These are phyloP conservation scores for Bruguiera gymnorhiza DNA, from an alignment of 345 rosid species.

Conservation along the genomic window DNA sequence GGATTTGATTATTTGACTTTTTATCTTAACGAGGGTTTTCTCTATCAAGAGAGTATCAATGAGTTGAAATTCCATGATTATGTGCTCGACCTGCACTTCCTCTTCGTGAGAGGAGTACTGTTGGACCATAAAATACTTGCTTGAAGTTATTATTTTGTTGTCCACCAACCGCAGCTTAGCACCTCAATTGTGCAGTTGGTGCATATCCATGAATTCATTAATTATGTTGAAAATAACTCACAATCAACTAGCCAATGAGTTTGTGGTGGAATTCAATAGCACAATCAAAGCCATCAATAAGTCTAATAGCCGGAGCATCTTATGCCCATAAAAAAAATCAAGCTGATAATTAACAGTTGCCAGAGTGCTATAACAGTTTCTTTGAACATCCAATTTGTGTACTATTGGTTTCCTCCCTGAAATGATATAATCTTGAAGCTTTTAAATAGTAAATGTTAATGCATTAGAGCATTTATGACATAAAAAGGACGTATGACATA, in stretches of 20 bases:
- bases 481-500: too few relatives aligned
- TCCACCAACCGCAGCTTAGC: not conserved
- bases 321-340: too few relatives aligned
- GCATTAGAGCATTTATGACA: too few relatives aligned
- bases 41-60: not conserved
- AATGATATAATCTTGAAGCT: too few relatives aligned
- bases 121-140: conserved; percentile 13
- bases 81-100: conserved; percentile 7
- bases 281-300: too few relatives aligned
- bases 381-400: too few relatives aligned
- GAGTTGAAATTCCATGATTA: not conserved
- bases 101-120: not conserved
- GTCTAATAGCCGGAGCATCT: too few relatives aligned
- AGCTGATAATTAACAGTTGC: too few relatives aligned
- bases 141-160: conserved; percentile 8
- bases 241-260: not conserved
- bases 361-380: too few relatives aligned
- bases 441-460: too few relatives aligned
- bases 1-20: not conserved
- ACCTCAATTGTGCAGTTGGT: not conserved
- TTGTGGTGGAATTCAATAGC: not conserved
- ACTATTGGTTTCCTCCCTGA: too few relatives aligned
- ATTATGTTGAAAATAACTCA: not conserved
- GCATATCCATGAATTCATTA: not conserved
- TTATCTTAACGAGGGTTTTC: not conserved